Conservation (phyloP, 352 stramenopile species). For the Globisporangium recalcitrans region DNA sequence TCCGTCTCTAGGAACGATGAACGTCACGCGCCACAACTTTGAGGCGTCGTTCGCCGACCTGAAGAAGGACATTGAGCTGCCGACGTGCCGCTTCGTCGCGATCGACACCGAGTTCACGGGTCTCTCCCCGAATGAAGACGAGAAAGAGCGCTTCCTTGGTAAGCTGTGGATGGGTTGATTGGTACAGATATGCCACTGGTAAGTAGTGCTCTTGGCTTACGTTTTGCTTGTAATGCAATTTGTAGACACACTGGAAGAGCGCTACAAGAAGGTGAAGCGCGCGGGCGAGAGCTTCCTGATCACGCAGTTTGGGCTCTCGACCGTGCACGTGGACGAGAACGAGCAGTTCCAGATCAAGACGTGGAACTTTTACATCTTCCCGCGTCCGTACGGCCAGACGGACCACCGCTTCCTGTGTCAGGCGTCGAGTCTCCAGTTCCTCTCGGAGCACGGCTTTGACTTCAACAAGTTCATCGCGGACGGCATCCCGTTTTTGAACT, state of each 20-base stretch:
- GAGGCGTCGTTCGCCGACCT: conserved; percentile 46
- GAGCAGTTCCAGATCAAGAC: conserved; percentile 61
- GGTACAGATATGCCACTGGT: not conserved
- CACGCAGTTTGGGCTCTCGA: conserved; percentile 78
- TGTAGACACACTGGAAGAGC: conserved; percentile 70
- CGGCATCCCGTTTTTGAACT: conserved; percentile 74
- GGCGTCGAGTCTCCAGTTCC: conserved; percentile 73
- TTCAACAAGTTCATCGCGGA: conserved; percentile 86
- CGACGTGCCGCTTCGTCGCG: conserved; percentile 66
- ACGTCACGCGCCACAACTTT: conserved; percentile 83
- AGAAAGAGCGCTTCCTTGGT: conserved; percentile 59
- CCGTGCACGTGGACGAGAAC: conserved; percentile 55
- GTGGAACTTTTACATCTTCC: conserved; percentile 88
- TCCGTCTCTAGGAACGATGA: conserved; percentile 37
- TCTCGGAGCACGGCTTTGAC: conserved; percentile 81
- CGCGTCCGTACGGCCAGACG: conserved; percentile 48
- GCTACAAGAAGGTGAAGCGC: conserved; percentile 68
- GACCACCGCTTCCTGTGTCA: conserved; percentile 81
- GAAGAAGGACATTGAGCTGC: conserved; percentile 49
- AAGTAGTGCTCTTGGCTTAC: not conserved
- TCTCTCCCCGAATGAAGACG: conserved; percentile 56
- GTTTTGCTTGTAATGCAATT: not conserved
- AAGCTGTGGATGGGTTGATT: conserved; percentile 1
- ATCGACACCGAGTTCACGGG: conserved; percentile 86
- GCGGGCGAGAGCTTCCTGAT: conserved; percentile 77